phyloP scores from a whole-genome alignment of 768 basidiomycete species.

The Kondoa subrosea region DNA sequence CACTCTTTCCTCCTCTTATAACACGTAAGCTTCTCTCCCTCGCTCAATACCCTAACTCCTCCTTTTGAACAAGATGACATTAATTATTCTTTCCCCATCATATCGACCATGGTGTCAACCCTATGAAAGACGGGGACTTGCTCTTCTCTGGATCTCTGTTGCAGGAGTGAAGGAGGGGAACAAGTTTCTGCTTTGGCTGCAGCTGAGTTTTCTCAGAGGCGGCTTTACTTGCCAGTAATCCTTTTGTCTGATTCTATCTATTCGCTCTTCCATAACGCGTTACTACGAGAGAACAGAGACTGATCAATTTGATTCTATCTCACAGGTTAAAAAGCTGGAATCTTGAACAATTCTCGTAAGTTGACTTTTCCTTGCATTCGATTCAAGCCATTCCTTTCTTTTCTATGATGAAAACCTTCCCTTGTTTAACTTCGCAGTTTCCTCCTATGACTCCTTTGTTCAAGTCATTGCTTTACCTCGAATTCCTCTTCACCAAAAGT shows the following conservation, averaged over 20 bases:
- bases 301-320: neutral
- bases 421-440: neutral
- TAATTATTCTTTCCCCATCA: slow-evolving; percentile 8
- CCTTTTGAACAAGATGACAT: neutral
- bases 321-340: neutral
- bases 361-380: neutral
- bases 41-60: neutral
- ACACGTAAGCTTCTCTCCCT: neutral
- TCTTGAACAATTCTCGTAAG: neutral
- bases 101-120: slow-evolving; percentile 7
- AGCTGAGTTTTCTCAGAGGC: neutral
- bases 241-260: neutral
- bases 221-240: neutral
- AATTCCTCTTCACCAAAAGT: neutral
- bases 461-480: neutral
- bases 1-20: neutral
- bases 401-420: neutral
- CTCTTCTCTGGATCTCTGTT: too few species aligned
- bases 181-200: neutral
- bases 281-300: neutral
- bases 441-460: neutral
- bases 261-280: neutral
- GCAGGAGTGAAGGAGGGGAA: neutral
- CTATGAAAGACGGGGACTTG: slow-evolving; percentile 3
- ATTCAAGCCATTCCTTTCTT: neutral